These are phyloP conservation scores for Acorus calamus DNA, from an alignment of 106 monocot genomes.

Conservation along the genomic window DNA sequence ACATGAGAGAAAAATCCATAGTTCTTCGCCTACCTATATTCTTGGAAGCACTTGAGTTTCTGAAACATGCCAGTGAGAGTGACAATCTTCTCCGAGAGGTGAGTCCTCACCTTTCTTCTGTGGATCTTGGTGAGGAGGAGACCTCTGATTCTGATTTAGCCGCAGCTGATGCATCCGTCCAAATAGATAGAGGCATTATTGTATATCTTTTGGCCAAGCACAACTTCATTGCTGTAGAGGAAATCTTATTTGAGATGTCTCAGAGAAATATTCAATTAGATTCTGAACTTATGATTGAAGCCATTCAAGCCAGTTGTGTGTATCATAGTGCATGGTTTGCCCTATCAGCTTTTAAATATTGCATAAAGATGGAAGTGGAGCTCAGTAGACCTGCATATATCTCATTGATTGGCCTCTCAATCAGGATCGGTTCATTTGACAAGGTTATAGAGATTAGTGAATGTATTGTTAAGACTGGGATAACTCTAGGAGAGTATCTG, in stretches of 20 bases:
- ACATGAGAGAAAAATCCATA: conserved; percentile 64
- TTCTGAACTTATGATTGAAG: conserved; percentile 27
- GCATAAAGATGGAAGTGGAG: conserved; percentile 19
- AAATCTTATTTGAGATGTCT: conserved; percentile 29
- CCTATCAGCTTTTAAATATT: conserved; percentile 39
- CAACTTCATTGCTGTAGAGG: conserved; percentile 49
- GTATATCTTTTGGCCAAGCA: conserved; percentile 35
- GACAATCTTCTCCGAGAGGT: conserved; percentile 71
- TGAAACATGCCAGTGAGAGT: conserved; percentile 30
- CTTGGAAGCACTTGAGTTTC: conserved; percentile 54
- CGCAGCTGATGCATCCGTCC: conserved; percentile 11
- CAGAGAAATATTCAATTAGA: conserved; percentile 28
- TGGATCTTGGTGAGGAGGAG: conserved; percentile 37
- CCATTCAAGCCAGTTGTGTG: conserved; percentile 36
- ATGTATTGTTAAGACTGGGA: conserved; percentile 35
- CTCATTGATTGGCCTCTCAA: conserved; percentile 45
- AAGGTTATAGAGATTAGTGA: conserved; percentile 41
- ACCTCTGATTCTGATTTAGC: conserved; percentile 6
- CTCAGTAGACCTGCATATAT: conserved; percentile 40
- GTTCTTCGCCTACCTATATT: conserved; percentile 74
- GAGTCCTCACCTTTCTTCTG: conserved; percentile 60
- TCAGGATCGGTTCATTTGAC: conserved; percentile 33
- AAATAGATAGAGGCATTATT: conserved; percentile 43
- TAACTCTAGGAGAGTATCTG: conserved; percentile 49
- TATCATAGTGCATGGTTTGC: conserved; percentile 28